phyloP scores from a whole-genome alignment of 164 flowering plant species.

The Chloranthus sessilifolius region DNA sequence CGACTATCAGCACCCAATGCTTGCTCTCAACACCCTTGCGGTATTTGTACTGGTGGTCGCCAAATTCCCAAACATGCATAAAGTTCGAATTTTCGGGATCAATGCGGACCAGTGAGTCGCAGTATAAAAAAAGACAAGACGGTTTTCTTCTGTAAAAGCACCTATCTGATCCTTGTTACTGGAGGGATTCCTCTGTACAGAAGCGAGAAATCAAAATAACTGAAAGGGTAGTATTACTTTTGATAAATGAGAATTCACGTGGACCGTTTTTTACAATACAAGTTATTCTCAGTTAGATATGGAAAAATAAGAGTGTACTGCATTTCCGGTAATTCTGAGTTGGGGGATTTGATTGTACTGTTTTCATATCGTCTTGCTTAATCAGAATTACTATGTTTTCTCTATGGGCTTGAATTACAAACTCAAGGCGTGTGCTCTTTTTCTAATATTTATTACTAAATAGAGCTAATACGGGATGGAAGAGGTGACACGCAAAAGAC shows the following conservation, averaged over 20 bases:
- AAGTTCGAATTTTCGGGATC: constrained; percentile 61
- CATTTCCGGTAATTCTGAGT: too few species aligned
- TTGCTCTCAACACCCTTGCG: constrained; percentile 53
- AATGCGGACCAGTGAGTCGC: constrained; percentile 43
- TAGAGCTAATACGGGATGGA: too few species aligned
- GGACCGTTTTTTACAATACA: constrained; percentile 1
- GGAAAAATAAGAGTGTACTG: background rate
- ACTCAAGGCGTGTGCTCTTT: too few species aligned
- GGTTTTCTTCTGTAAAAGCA: constrained; percentile 13
- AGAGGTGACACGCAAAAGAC: too few species aligned
- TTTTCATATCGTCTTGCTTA: background rate
- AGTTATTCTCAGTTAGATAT: background rate
- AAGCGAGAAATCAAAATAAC: constrained; percentile 24
- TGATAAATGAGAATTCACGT: constrained; percentile 12
- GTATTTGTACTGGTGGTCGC: constrained; percentile 55
- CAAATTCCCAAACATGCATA: constrained; percentile 68
- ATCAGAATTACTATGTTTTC: too few species aligned
- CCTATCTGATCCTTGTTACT: constrained; percentile 9
- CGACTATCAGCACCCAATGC: constrained; percentile 59
- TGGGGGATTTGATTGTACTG: too few species aligned
- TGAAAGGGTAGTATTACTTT: constrained; percentile 21
- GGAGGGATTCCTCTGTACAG: constrained; percentile 30
- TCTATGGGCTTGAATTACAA: too few species aligned
- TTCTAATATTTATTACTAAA: too few species aligned
- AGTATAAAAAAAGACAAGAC: constrained; percentile 3